Conservation (phyloP, 805 yeast species). For the Candida nitratophila region DNA sequence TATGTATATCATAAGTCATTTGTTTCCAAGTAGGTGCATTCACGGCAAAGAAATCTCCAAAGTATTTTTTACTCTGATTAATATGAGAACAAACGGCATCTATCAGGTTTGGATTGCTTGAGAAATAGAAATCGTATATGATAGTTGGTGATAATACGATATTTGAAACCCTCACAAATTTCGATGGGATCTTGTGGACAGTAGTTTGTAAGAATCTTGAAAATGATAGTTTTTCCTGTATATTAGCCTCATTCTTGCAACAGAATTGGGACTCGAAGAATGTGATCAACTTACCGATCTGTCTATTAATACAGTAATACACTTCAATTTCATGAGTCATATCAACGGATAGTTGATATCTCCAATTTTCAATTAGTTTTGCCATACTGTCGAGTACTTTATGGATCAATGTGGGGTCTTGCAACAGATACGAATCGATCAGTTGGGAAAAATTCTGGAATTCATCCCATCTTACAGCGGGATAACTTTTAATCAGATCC, state of each 20-base stretch:
- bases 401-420: not conserved
- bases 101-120: constrained; percentile 35
- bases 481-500: constrained; percentile 11
- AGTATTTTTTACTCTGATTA: constrained; percentile 31
- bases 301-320: constrained; percentile 12
- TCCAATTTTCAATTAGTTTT: not conserved
- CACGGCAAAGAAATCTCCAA: constrained; percentile 13
- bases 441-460: constrained; percentile 5
- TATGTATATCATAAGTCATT: not conserved
- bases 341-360: not conserved
- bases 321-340: constrained; percentile 1
- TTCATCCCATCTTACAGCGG: constrained; percentile 8
- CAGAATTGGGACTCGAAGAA: constrained; percentile 5
- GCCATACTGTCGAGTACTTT: not conserved
- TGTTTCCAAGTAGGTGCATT: not conserved
- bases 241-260: not conserved
- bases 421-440: constrained; percentile 3
- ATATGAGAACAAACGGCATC: constrained; percentile 42
- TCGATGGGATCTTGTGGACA: constrained; percentile 12
- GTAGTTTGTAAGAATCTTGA: not conserved
- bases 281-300: constrained; percentile 6
- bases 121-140: constrained; percentile 30
- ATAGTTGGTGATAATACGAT: constrained; percentile 35
- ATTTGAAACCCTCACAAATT: constrained; percentile 12
- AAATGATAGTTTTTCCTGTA: not conserved